Conservation (phyloP, 2,329 filamentous ascomycete genomes). For the Microsporum canis region DNA sequence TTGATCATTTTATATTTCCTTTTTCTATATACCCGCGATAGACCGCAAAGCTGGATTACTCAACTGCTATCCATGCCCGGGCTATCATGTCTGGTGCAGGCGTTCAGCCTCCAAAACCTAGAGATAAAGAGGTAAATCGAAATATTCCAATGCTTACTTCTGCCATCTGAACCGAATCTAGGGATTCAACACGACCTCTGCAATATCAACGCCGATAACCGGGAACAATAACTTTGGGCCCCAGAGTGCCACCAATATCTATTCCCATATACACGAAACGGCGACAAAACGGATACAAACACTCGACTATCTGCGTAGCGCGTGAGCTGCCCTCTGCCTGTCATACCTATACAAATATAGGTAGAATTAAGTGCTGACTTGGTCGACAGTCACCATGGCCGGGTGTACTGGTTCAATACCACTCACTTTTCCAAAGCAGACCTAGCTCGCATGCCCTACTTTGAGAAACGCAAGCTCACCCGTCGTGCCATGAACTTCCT, state of each 20-base stretch:
- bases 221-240: constrained; percentile 28
- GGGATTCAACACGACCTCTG: constrained; percentile 12
- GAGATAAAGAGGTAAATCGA: neutral
- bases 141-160: neutral
- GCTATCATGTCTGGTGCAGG: neutral
- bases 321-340: constrained; percentile 46
- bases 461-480: constrained; percentile 70
- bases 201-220: constrained; percentile 24
- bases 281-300: constrained; percentile 90
- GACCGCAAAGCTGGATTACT: constrained; percentile 1
- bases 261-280: constrained; percentile 66
- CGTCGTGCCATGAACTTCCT: constrained; percentile 90
- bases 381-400: constrained; percentile 65
- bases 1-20: neutral
- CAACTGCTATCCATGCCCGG: neutral
- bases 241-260: constrained; percentile 46
- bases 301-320: constrained; percentile 81
- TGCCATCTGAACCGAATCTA: constrained; percentile 14
- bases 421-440: constrained; percentile 79
- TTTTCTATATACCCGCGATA: neutral
- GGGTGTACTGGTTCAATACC: constrained; percentile 97
- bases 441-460: constrained; percentile 70
- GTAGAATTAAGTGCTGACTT: neutral
- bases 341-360: neutral
- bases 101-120: neutral